A percentile compares a stretch with the other conserved stretches of the same genome.
Evolutionary conservation across 176 grass and related monocot species (phyloP).

Genomic region (Juncus inflexus): DNA sequence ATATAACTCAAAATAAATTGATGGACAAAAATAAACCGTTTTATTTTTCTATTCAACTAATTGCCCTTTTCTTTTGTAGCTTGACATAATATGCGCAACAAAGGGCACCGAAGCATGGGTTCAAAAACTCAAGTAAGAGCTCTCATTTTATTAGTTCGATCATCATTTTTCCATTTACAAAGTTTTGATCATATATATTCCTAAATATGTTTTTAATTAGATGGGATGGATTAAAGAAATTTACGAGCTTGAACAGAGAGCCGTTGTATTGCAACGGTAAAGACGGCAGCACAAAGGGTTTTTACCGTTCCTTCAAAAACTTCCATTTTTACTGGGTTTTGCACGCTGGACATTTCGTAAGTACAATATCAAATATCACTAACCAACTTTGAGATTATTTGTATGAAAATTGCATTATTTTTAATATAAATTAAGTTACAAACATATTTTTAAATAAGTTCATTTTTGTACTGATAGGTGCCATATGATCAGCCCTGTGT

Average conservation of each 20-base stretch:
- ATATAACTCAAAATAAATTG: too few species aligned
- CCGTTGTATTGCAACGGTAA: slow-evolving; percentile 51
- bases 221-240: slow-evolving; percentile 65
- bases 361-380: slow-evolving; percentile 24
- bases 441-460: neutral
- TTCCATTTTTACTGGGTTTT: slow-evolving; percentile 89
- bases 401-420: neutral
- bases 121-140: slow-evolving; percentile 78
- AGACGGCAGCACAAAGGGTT: slow-evolving; percentile 49
- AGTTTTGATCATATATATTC: neutral
- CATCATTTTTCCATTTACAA: too few species aligned
- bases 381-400: neutral
- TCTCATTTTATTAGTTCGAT: neutral
- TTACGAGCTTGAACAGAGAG: slow-evolving; percentile 32
- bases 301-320: slow-evolving; percentile 66
- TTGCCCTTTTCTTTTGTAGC: slow-evolving; percentile 25
- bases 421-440: neutral
- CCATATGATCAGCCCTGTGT: slow-evolving; percentile 61
- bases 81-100: slow-evolving; percentile 76
- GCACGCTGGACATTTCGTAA: slow-evolving; percentile 85
- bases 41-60: neutral
- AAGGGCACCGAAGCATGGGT: slow-evolving; percentile 71
- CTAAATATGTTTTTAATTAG: slow-evolving; percentile 28
- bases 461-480: slow-evolving; percentile 27
- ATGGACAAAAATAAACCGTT: neutral